Conservation (phyloP, 176 grass and related monocot species). For the Eleusine indica region DNA sequence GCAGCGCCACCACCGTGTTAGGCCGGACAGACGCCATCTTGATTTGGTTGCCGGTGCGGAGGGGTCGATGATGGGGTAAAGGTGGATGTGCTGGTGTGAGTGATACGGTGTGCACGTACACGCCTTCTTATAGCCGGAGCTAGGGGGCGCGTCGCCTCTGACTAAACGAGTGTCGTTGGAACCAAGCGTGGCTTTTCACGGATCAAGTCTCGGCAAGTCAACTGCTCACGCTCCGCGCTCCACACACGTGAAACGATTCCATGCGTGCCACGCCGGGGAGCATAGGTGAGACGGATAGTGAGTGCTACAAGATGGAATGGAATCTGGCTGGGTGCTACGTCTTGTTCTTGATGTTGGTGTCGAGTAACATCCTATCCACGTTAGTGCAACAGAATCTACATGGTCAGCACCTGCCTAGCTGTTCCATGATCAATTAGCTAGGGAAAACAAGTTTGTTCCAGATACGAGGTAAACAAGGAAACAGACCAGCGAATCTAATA, state of each 20-base stretch:
- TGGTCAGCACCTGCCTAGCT: not conserved
- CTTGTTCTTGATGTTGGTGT: slow-evolving; percentile 13
- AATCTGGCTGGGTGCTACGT: not conserved
- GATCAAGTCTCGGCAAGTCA: slow-evolving; percentile 45
- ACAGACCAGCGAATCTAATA: not conserved
- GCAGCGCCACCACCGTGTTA: slow-evolving; percentile 1
- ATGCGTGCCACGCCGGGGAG: slow-evolving; percentile 39
- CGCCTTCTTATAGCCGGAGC: slow-evolving; percentile 3
- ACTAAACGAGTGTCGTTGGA: slow-evolving; percentile 47
- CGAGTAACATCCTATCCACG: slow-evolving; percentile 15
- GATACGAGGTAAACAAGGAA: not conserved
- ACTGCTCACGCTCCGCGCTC: slow-evolving; percentile 16
- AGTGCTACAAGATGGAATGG: not conserved
- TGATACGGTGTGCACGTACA: not conserved
- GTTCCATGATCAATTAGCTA: not conserved
- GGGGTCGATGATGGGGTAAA: not conserved
- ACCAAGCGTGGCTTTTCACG: slow-evolving; percentile 50
- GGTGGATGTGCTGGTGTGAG: not conserved
- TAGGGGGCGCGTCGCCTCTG: not conserved
- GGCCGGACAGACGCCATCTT: slow-evolving; percentile 29
- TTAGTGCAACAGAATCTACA: slow-evolving; percentile 32
- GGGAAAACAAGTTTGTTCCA: not conserved
- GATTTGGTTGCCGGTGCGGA: not conserved
- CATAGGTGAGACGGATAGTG: not conserved
- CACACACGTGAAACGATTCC: slow-evolving; percentile 64